Base-by-base conservation (phyloP, 345 rosid species). In the Bruguiera gymnorhiza region DNA sequence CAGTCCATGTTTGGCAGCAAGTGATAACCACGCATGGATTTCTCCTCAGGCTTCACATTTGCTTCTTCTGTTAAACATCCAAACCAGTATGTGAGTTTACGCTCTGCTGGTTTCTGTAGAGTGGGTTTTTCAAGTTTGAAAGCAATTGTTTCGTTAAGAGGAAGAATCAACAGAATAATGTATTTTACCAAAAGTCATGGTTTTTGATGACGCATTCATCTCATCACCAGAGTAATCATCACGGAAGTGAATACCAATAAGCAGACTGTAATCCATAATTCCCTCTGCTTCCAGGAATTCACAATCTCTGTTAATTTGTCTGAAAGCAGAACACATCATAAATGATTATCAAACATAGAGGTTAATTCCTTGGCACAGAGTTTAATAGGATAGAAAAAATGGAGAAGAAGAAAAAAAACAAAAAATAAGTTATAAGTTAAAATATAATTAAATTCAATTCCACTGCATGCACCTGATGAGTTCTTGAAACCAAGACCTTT, bases 191-290 rank as follows among this genome's bases (percentile, higher is more conserved):
- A 59, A 58, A 50, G 62, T 51, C 46, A 54, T 16, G 71, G 39
- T 59, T 9, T 48, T 72, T 46, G 72, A 77, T 32, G 78, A 76
- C 76, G 15, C 68, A 63, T 70, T 76, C 64, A 60, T 63, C 61
- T 73, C 71, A 51, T 76, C 80, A 65, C 73, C 66, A 0, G 76
- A 76, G 67, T 69, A 73, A 83, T 37, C 83, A 62, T 88, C 78
- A 29, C 74, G 83, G 56, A 86, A 88, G 76, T 88, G 93, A 53
- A 88, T 80, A 75, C 93, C 93, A 61, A 88, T 73, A 67, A 88
- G 75, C 56, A 88, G 90, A 80, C 93, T 86, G 24, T 86, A 87
- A 69, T 87, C 92, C 89, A 87, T 87, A 61, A 87, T 87, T 67
- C 76, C 81, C 73, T 88, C 93, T 55, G 83, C 80, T 77, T 88